Conservation (phyloP, 2,329 filamentous ascomycete genomes). For the Xylaria sp. region DNA sequence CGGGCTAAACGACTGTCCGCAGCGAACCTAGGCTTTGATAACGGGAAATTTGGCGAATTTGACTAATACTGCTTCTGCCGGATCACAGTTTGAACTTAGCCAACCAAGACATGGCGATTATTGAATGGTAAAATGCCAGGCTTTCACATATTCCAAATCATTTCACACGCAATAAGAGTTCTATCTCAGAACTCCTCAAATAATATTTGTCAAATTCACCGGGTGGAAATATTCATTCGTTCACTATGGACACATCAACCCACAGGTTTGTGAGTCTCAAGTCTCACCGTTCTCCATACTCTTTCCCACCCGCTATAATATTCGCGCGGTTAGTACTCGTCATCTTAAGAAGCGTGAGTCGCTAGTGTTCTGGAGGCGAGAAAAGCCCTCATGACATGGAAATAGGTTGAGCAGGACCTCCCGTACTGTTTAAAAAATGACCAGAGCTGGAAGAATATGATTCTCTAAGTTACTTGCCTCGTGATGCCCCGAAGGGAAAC, state of each 20-base stretch:
- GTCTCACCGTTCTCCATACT: slow-evolving; percentile 8
- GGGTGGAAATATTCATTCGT: slow-evolving; percentile 10
- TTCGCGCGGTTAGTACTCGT: slow-evolving; percentile 7
- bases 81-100: slow-evolving; percentile 23
- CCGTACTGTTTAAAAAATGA: neutral
- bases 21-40: slow-evolving; percentile 82
- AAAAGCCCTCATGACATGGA: neutral
- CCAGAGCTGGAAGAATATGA: neutral
- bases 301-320: slow-evolving; percentile 8
- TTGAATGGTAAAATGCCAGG: slow-evolving; percentile 26
- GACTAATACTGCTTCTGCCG: slow-evolving; percentile 52
- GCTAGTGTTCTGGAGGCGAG: neutral
- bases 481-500: slow-evolving; percentile 36
- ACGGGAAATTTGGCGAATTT: slow-evolving; percentile 91
- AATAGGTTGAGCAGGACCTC: neutral
- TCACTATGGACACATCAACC: slow-evolving; percentile 20
- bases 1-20: slow-evolving; percentile 68
- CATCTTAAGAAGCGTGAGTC: neutral
- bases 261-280: slow-evolving; percentile 26
- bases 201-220: slow-evolving; percentile 13
- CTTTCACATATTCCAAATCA: slow-evolving; percentile 13
- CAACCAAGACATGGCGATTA: slow-evolving; percentile 14
- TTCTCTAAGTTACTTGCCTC: slow-evolving; percentile 1
- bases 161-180: slow-evolving; percentile 26
- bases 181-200: slow-evolving; percentile 24